These are phyloP conservation scores for Backusella australiensis DNA, from an alignment of 192 early-diverging fungal species.

Conservation along the genomic window DNA sequence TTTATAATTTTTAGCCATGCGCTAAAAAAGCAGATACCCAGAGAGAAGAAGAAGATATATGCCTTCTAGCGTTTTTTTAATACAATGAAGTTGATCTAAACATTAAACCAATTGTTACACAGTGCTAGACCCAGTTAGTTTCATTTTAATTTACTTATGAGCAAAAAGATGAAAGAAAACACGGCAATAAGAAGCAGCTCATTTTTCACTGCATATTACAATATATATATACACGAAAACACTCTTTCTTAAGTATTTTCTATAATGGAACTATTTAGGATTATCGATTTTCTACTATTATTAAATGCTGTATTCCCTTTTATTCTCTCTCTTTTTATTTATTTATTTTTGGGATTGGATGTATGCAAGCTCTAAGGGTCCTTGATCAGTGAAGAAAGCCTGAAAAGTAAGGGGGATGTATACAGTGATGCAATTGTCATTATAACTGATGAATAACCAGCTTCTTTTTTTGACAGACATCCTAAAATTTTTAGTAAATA, in stretches of 20 bases:
- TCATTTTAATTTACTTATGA: not conserved
- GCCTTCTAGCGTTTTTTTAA: not conserved
- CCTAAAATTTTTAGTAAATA: not conserved
- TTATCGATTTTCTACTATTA: not conserved
- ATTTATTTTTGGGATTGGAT: not conserved
- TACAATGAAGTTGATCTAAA: slow-evolving; percentile 1
- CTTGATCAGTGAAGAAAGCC: not conserved
- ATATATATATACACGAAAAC: too few relatives aligned
- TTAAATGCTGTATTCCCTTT: not conserved
- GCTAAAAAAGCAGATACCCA: not conserved
- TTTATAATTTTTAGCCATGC: not conserved
- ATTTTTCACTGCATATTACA: not conserved
- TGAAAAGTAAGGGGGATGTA: not conserved
- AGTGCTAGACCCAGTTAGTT: not conserved
- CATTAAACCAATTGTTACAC: not conserved
- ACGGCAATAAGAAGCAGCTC: not conserved
- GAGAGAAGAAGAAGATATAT: not conserved
- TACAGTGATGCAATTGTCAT: not conserved
- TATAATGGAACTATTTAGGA: not conserved
- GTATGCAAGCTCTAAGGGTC: not conserved
- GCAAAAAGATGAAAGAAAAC: not conserved
- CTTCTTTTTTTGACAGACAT: not conserved
- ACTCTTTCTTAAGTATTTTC: not conserved
- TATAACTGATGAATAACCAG: not conserved
- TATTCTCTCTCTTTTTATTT: not conserved